Evolutionary conservation across 257 asterid species (phyloP), one percentile per base, ranked within the genome.

Genomic region (Rhazya stricta): DNA sequence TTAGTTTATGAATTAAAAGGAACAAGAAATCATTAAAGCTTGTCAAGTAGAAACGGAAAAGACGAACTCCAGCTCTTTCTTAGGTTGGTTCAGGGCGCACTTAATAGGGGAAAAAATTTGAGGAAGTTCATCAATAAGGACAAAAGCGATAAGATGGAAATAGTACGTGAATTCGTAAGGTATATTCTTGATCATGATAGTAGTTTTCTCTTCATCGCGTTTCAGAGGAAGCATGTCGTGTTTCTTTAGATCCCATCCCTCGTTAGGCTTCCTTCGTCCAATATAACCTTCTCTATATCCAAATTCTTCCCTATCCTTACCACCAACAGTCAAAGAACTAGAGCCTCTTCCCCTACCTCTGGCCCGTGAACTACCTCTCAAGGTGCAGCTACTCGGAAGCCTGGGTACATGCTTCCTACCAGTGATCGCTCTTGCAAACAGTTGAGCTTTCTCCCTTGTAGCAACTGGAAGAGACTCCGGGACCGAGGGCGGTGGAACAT

Each of bases 121-220:
- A 61, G 23, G 23, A 41, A 36, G 16, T 23, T 25, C 6, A 4
- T 29, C 29, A 11, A 8, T 29, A 18, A 15, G 9, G 15, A 21
- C 32, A 65, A 9, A 19, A 37, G 37, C 36, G 43, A 0, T 19
- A 42, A 25, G 19, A 37, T 8, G 5, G 25, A 60, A 68, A 41
- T 58, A 18, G 11, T 86, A 91, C 97, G 82, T 79, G 82, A 78
- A 88, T 25, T 76, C 71, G 65, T 86, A 82, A 0, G 97, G 96
- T 1, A 91, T 85, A 36, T 91, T 88, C 76, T 87, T 91, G 56
- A 91, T 86, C 97, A 91, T 88, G 70, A 91, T 76, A 4, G 94
- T 78, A 0, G 94, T 86, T 8, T 78, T 74, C 2, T 73, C 76
- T 68, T 78, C 87, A 6, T 72, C 78, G 3, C 58, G 71, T 13